phyloP scores from a whole-genome alignment of 1,139 yeast genomes.

The Suhomyces terraborum region DNA sequence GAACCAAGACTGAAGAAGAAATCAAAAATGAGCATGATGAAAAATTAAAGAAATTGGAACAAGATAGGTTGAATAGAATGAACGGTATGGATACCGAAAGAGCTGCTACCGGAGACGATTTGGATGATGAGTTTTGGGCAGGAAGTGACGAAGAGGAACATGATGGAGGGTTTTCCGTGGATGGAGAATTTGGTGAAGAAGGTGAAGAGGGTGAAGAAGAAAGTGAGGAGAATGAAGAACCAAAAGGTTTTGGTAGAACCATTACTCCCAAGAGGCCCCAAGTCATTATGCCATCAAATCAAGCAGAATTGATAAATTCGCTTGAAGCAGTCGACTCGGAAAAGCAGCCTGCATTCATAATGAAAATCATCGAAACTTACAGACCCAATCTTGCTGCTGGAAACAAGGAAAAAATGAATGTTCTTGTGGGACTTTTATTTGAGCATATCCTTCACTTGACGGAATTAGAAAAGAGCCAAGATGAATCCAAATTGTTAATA shows the following conservation, averaged over 20 bases:
- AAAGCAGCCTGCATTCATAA: slow-evolving; percentile 52
- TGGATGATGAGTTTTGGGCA: slow-evolving; percentile 60
- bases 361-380: slow-evolving; percentile 58
- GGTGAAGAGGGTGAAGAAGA: slow-evolving; percentile 19
- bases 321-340: slow-evolving; percentile 39
- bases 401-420: slow-evolving; percentile 72
- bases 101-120: slow-evolving; percentile 68
- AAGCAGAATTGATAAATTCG: slow-evolving; percentile 48
- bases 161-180: slow-evolving; percentile 35
- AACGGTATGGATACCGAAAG: slow-evolving; percentile 61
- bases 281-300: slow-evolving; percentile 57
- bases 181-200: slow-evolving; percentile 24
- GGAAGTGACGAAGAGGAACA: slow-evolving; percentile 57
- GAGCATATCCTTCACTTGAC: slow-evolving; percentile 60
- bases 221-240: slow-evolving; percentile 1
- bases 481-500: slow-evolving; percentile 20
- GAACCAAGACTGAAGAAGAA: slow-evolving; percentile 93
- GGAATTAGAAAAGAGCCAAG: slow-evolving; percentile 30
- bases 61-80: slow-evolving; percentile 82
- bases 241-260: slow-evolving; percentile 14
- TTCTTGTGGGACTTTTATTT: slow-evolving; percentile 64
- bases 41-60: slow-evolving; percentile 67
- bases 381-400: slow-evolving; percentile 82
- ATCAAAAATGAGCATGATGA: slow-evolving; percentile 67
- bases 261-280: slow-evolving; percentile 15